These are phyloP conservation scores for Meyerozyma sp. DNA, from an alignment of 1,139 yeast species.

Conservation along the genomic window DNA sequence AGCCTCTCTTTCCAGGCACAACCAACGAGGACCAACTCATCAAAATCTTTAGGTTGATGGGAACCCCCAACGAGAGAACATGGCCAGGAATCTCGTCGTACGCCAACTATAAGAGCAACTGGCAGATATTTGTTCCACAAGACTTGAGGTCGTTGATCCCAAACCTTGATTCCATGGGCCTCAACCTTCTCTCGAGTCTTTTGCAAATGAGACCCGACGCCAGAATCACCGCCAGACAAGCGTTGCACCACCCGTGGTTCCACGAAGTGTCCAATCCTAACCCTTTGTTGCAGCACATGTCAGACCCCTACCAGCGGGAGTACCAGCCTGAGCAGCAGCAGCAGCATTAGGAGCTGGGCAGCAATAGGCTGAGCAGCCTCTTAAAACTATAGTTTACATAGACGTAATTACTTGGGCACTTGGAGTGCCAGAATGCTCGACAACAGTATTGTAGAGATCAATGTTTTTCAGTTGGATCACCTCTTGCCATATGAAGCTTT, in stretches of 20 bases:
- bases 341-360: conserved; percentile 8
- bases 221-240: conserved; percentile 86
- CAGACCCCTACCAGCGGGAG: conserved; percentile 36
- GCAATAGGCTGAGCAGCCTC: conserved; percentile 3
- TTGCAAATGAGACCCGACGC: conserved; percentile 91
- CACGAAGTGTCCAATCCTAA: conserved; percentile 59
- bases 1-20: conserved; percentile 93
- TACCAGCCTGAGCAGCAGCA: conserved; percentile 22
- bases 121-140: conserved; percentile 77
- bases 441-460: background rate
- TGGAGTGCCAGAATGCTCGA: background rate
- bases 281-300: conserved; percentile 29
- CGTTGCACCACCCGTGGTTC: conserved; percentile 94
- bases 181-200: conserved; percentile 70
- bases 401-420: background rate
- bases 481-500: background rate
- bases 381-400: background rate
- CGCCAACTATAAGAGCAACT: conserved; percentile 79
- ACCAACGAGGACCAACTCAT: conserved; percentile 92
- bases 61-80: conserved; percentile 90
- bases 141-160: conserved; percentile 77
- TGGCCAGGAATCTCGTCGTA: conserved; percentile 92
- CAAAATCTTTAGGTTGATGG: conserved; percentile 87
- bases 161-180: conserved; percentile 70
- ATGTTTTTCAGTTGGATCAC: background rate